Percentiles rank a stretch among this genome's conserved stretches.
These are phyloP conservation scores for Fusarium cicatricum DNA, from an alignment of 2,329 filamentous ascomycete genomes.

Conservation along the genomic window DNA sequence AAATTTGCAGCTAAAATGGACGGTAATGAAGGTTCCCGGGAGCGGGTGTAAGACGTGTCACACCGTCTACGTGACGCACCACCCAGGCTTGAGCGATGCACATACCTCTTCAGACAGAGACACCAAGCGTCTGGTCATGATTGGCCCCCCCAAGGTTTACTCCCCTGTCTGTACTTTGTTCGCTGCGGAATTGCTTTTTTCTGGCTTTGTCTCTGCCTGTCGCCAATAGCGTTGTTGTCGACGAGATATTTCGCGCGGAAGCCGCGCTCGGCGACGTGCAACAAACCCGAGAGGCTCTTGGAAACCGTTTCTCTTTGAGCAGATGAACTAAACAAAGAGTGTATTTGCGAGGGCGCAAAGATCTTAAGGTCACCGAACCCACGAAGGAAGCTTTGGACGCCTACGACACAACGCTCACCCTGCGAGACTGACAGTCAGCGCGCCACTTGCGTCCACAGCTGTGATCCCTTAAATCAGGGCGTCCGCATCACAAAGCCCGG, in stretches of 20 bases:
- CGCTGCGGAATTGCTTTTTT: conserved; percentile 32
- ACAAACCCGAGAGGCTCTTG: neutral
- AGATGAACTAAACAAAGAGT: neutral
- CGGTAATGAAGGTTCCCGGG: neutral
- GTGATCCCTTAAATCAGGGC: conserved; percentile 8
- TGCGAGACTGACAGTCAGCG: conserved; percentile 16
- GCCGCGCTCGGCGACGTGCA: conserved; percentile 11
- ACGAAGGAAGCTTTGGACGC: conserved; percentile 13
- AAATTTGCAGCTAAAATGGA: neutral
- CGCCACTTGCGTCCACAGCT: conserved; percentile 22
- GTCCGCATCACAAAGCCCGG: conserved; percentile 15
- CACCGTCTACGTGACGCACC: conserved; percentile 17
- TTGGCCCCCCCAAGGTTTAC: conserved; percentile 20
- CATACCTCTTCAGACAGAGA: conserved; percentile 23
- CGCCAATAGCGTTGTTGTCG: neutral
- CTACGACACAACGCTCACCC: conserved; percentile 17
- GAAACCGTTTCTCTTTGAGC: neutral
- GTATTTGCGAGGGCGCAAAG: conserved; percentile 10
- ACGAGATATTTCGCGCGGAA: conserved; percentile 14
- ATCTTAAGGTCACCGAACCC: conserved; percentile 26
- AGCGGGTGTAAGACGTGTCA: conserved; percentile 21
- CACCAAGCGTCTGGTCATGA: conserved; percentile 22
- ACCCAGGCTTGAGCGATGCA: conserved; percentile 18
- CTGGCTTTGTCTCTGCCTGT: conserved; percentile 1
- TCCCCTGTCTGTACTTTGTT: conserved; percentile 25